These are phyloP conservation scores for Ophiostoma fasciatum DNA, from an alignment of 2,329 filamentous ascomycete genomes.

Conservation along the genomic window DNA sequence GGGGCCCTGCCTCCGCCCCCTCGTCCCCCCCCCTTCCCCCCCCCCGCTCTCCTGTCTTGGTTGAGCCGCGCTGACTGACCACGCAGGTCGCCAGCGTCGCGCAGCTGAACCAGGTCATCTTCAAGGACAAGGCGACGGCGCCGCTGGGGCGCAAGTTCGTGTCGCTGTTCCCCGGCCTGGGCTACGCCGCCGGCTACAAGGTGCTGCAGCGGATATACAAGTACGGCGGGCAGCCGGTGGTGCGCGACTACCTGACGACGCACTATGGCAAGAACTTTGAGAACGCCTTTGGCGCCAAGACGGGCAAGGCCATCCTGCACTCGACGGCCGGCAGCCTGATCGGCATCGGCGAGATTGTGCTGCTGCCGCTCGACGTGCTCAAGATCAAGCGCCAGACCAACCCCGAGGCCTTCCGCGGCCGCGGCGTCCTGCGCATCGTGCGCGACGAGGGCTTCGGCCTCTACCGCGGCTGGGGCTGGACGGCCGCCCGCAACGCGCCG, in stretches of 20 bases:
- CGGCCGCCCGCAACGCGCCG: conserved; percentile 88
- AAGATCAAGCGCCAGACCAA: conserved; percentile 99
- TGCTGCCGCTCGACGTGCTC: conserved; percentile 87
- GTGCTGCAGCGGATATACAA: conserved; percentile 94
- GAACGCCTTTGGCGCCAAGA: conserved; percentile 83
- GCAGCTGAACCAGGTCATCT: conserved; percentile 81
- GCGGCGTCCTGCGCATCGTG: conserved; percentile 79
- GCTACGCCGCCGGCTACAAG: conserved; percentile 97
- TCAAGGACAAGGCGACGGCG: conserved; percentile 73
- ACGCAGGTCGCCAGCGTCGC: conserved; percentile 42
- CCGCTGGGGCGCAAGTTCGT: conserved; percentile 65
- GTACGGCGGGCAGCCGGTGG: conserved; percentile 93
- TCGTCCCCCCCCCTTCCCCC: background rate
- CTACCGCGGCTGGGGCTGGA: conserved; percentile 96
- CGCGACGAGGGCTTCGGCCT: conserved; percentile 88
- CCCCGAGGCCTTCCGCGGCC: conserved; percentile 90
- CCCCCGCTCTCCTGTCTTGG: too few relatives aligned
- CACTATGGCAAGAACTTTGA: conserved; percentile 80
- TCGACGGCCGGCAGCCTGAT: conserved; percentile 91
- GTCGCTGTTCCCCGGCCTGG: conserved; percentile 89
- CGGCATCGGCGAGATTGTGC: conserved; percentile 91
- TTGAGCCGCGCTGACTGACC: too few relatives aligned
- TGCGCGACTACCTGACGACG: conserved; percentile 69
- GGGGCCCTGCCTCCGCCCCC: too few relatives aligned
- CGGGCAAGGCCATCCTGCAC: conserved; percentile 95